These are phyloP conservation scores for Termitomyces sp. DNA, from an alignment of 768 basidiomycete species.

Conservation along the genomic window DNA sequence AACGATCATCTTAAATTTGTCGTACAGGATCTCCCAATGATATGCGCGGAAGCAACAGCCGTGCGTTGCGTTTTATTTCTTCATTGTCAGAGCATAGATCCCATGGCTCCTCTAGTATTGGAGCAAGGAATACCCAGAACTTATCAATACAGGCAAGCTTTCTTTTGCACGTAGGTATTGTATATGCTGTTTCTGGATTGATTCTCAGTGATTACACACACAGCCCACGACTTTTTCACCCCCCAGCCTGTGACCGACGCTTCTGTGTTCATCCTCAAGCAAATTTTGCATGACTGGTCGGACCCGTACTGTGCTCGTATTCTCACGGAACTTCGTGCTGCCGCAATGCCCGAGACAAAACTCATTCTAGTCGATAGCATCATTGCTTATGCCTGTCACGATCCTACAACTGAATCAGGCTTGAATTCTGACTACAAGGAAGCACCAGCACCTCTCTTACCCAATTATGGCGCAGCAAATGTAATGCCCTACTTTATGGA, in stretches of 20 bases:
- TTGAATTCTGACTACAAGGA: background rate
- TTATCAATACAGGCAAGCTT: too few species aligned
- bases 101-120: background rate
- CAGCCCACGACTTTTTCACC: too few species aligned
- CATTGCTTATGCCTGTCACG: conserved; percentile 17
- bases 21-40: conserved; percentile 20
- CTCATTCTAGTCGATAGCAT: conserved; percentile 27
- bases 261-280: conserved; percentile 12
- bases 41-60: conserved; percentile 12
- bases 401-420: background rate
- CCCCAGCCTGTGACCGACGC: too few species aligned
- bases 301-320: too few species aligned
- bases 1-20: conserved; percentile 17
- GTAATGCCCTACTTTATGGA: background rate
- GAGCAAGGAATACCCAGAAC: too few species aligned
- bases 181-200: too few species aligned
- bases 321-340: too few species aligned
- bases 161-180: too few species aligned
- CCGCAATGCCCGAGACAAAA: too few species aligned
- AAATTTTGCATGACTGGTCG: conserved; percentile 15
- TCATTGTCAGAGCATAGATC: background rate
- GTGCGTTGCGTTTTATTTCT: background rate
- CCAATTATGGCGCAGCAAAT: background rate
- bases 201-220: too few species aligned
- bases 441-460: conserved; percentile 1